Conservation (phyloP, 2,329 filamentous ascomycete genomes). For the Madurella mycetomatis region DNA sequence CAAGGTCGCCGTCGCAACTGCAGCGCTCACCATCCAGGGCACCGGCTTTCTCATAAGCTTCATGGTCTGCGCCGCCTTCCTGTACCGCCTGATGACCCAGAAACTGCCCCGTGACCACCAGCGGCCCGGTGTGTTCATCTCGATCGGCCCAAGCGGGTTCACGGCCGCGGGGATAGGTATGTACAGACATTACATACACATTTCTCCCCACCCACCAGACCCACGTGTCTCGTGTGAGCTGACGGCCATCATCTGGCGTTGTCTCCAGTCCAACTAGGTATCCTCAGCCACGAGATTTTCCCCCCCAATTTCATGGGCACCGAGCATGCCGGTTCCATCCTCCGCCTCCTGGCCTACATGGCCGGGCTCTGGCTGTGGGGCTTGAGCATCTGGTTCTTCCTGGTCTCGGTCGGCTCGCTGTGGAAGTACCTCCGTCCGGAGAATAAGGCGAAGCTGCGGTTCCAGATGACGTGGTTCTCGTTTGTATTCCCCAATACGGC, state of each 20-base stretch:
- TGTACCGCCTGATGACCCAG: conserved; percentile 84
- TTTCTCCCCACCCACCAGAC: no score
- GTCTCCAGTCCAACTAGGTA: conserved; percentile 41
- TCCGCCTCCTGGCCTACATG: conserved; percentile 52
- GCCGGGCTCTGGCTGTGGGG: conserved; percentile 74
- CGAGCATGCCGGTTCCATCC: conserved; percentile 39
- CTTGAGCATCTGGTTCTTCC: conserved; percentile 78
- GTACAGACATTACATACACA: no score
- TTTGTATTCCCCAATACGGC: conserved; percentile 81
- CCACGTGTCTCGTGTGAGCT: no score
- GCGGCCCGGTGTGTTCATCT: conserved; percentile 81
- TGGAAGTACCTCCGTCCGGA: conserved; percentile 58
- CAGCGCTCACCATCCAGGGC: conserved; percentile 49
- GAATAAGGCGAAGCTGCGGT: conserved; percentile 55
- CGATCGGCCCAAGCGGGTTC: conserved; percentile 68
- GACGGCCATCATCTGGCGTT: background rate
- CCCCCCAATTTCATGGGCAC: conserved; percentile 41
- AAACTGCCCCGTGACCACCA: conserved; percentile 73
- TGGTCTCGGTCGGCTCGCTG: conserved; percentile 72
- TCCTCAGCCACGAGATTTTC: conserved; percentile 39
- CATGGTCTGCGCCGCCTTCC: conserved; percentile 80
- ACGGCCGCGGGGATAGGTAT: conserved; percentile 44
- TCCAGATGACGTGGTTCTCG: conserved; percentile 82
- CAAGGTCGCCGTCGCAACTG: conserved; percentile 43
- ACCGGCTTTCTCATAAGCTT: conserved; percentile 56